Base-by-base conservation (phyloP, 768 basidiomycete species). In the Russula brevipes region DNA sequence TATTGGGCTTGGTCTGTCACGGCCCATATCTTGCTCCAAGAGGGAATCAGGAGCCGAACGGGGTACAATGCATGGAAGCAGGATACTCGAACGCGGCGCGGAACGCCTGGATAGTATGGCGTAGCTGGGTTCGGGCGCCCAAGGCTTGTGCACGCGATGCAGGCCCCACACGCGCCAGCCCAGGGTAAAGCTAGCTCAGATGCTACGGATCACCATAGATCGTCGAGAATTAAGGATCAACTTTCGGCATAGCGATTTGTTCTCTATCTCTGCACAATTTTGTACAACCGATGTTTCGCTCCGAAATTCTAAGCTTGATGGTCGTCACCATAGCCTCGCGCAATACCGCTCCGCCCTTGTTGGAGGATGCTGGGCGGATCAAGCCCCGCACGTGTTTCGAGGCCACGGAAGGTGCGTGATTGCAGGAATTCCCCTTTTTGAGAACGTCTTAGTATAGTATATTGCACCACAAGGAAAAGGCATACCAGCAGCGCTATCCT, bases 331-430 rank as follows among this genome's bases (percentile, higher is more conserved):
- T 98, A 98, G 10, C 89, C 92, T 65, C 88, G 82, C 44, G 96
- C 94, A 51, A 96, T 88, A 5, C 96, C 96, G 67, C 83, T 89
- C 51, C 94, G 77, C 0, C 96, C 96, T 73, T 96, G 90, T 75
- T 97, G 92, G 62, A 98, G 73, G 45, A 87, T 73, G 65, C 88
- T 83, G 0, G 95, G 94, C 1, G 79, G 81, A 69, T 96, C 91
- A 72, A 89, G 78, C 0, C 91, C 93, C 11, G 87, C 69, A 9
- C 89, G 80, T 24, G 83, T 75, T 62, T 98, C 95, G 31, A 98
- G 77, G 1, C 96, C 96, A 47, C 81, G 83, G 75, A 88, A 98
- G 0, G 82, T 84, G 52, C 94, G 82, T 16, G 76, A 76, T 35
- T 87, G 84, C 17, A 97, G 76, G 74, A 89, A 94, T 69, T 84